phyloP scores from a whole-genome alignment of 1,284 basidiomycete genomes.

The Trichosporon coremiiforme region DNA sequence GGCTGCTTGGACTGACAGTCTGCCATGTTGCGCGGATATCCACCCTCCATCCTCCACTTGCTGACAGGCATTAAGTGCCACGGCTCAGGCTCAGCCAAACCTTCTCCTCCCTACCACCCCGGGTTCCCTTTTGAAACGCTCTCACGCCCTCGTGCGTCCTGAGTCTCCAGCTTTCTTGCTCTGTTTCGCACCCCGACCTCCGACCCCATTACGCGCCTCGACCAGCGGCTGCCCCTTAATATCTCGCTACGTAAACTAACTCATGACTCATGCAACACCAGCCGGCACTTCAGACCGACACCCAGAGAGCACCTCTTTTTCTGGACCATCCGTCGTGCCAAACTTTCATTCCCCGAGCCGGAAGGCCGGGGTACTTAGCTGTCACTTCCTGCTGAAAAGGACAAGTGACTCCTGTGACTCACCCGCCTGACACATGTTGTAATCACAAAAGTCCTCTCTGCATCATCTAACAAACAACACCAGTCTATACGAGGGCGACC shows the following conservation, averaged over 20 bases:
- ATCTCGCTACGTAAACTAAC: not conserved
- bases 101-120: not conserved
- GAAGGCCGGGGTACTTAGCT: too few relatives aligned
- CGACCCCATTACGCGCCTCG: too few relatives aligned
- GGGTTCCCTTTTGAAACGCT: not conserved
- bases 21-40: too few relatives aligned
- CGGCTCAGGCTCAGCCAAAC: not conserved
- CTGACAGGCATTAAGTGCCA: too few relatives aligned
- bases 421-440: not conserved
- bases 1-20: too few relatives aligned
- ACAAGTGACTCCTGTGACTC: not conserved
- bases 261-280: not conserved
- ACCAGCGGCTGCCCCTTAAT: not conserved
- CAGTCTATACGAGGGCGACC: slow-evolving; percentile 13
- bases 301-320: too few relatives aligned
- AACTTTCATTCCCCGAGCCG: too few relatives aligned
- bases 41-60: too few relatives aligned
- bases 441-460: slow-evolving; percentile 14
- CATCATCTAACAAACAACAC: slow-evolving; percentile 14
- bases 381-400: too few relatives aligned
- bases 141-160: not conserved
- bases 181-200: too few relatives aligned
- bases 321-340: not conserved
- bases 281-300: too few relatives aligned
- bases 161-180: not conserved